Evolutionary conservation across 1,284 basidiomycete genomes (phyloP).

Genomic region (Rhizopogon hawkerae): DNA sequence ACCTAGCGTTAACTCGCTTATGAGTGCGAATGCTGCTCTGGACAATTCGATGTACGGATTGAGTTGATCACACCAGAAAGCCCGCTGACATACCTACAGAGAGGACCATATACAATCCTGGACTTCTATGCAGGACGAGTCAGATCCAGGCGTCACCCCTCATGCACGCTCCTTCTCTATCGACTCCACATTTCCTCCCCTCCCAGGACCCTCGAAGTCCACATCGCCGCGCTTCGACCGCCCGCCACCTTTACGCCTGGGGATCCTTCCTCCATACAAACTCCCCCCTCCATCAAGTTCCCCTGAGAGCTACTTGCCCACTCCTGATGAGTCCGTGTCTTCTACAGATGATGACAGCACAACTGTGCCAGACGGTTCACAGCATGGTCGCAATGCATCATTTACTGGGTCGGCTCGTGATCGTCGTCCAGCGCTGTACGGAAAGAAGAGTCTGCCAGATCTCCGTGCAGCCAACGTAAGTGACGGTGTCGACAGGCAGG

Average conservation of each 20-base stretch:
- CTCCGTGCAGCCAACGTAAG: conserved; percentile 52
- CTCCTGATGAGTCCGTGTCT: conserved; percentile 45
- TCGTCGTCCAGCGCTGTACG: conserved; percentile 34
- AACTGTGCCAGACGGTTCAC: conserved; percentile 22
- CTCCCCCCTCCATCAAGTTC: conserved; percentile 44
- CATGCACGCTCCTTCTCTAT: conserved; percentile 57
- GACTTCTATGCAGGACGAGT: conserved; percentile 31
- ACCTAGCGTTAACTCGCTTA: conserved; percentile 36
- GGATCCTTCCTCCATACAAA: conserved; percentile 35
- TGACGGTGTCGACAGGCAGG: conserved; percentile 24
- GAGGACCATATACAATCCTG: conserved; percentile 37
- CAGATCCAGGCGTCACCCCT: conserved; percentile 33
- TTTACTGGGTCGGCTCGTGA: conserved; percentile 36
- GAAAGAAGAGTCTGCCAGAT: conserved; percentile 86
- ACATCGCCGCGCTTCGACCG: conserved; percentile 28
- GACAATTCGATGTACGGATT: conserved; percentile 37
- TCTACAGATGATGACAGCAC: conserved; percentile 31
- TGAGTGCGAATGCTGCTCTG: conserved; percentile 34
- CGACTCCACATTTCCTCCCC: conserved; percentile 48
- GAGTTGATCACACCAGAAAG: conserved; percentile 4
- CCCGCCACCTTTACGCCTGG: conserved; percentile 46
- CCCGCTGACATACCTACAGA: conserved; percentile 19
- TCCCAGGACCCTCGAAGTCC: conserved; percentile 30
- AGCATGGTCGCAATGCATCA: conserved; percentile 54
- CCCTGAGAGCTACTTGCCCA: conserved; percentile 50